phyloP scores from a whole-genome alignment of 2,329 filamentous ascomycete species.

The Aspergillus novoparasiticus region DNA sequence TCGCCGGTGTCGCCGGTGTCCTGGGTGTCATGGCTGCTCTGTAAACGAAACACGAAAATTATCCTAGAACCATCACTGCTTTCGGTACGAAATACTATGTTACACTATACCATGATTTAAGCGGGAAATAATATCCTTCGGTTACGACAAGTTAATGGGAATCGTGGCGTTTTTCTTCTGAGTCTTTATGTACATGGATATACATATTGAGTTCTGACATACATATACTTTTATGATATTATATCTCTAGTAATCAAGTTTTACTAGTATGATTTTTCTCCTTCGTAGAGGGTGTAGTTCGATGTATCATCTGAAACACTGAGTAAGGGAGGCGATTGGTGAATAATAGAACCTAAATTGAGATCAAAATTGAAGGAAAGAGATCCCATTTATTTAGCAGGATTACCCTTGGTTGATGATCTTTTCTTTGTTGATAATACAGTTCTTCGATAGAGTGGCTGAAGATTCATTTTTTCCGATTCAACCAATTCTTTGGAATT shows the following conservation, averaged over 20 bases:
- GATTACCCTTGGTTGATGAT: too few relatives aligned
- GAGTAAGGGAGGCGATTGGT: too few relatives aligned
- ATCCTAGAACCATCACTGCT: background rate
- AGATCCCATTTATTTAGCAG: too few relatives aligned
- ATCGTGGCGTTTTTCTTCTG: background rate
- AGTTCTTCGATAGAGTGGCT: too few relatives aligned
- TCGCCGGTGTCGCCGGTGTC: constrained; percentile 31
- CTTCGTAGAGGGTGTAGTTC: too few relatives aligned
- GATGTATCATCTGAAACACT: too few relatives aligned
- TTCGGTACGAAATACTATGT: background rate
- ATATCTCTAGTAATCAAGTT: background rate
- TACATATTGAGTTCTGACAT: background rate
- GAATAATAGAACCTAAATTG: too few relatives aligned
- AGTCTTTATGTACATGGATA: background rate
- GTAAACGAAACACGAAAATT: constrained; percentile 17
- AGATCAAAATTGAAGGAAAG: too few relatives aligned
- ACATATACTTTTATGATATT: background rate
- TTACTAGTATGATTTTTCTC: too few relatives aligned
- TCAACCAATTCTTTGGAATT: too few relatives aligned
- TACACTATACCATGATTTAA: constrained; percentile 3
- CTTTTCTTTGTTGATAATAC: too few relatives aligned
- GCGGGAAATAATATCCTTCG: background rate
- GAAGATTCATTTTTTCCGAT: too few relatives aligned
- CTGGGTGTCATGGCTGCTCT: constrained; percentile 34
- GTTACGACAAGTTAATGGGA: constrained; percentile 2